Conservation (phyloP, 1,284 basidiomycete species). For the Ustilago tritici region DNA sequence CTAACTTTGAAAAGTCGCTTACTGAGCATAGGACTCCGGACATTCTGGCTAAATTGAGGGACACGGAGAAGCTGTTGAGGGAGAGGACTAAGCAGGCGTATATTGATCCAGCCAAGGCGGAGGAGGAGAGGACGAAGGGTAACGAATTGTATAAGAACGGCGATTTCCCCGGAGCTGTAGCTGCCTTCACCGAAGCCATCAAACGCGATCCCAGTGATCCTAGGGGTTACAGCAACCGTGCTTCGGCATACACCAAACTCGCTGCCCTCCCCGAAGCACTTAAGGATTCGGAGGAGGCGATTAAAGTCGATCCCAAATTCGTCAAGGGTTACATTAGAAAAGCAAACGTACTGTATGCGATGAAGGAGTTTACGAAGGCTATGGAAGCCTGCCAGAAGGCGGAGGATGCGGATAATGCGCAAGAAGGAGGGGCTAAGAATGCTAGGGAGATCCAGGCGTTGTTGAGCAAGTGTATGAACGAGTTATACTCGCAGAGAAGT, state of each 20-base stretch:
- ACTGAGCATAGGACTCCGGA: constrained; percentile 97
- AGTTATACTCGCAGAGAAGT: constrained; percentile 83
- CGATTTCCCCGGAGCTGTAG: constrained; percentile 82
- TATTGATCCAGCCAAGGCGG: constrained; percentile 87
- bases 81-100: constrained; percentile 86
- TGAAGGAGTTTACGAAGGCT: constrained; percentile 90
- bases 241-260: constrained; percentile 95
- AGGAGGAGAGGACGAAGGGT: constrained; percentile 87
- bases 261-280: constrained; percentile 93
- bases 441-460: constrained; percentile 60
- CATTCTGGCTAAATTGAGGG: constrained; percentile 83
- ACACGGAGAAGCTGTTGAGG: constrained; percentile 80
- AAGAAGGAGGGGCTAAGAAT: constrained; percentile 54
- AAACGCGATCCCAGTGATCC: constrained; percentile 93
- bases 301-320: constrained; percentile 83
- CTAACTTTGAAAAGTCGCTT: constrained; percentile 74
- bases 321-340: constrained; percentile 95
- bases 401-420: constrained; percentile 49
- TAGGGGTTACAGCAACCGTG: constrained; percentile 95
- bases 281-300: constrained; percentile 93
- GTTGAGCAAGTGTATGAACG: constrained; percentile 74
- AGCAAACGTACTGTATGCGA: constrained; percentile 83
- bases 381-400: constrained; percentile 65
- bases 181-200: constrained; percentile 93
- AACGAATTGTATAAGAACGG: constrained; percentile 86